A percentile compares a stretch with the other conserved stretches of the same genome.
Conservation (phyloP, 2,329 filamentous ascomycete species). For the Paraconiothyrium brasiliense region DNA sequence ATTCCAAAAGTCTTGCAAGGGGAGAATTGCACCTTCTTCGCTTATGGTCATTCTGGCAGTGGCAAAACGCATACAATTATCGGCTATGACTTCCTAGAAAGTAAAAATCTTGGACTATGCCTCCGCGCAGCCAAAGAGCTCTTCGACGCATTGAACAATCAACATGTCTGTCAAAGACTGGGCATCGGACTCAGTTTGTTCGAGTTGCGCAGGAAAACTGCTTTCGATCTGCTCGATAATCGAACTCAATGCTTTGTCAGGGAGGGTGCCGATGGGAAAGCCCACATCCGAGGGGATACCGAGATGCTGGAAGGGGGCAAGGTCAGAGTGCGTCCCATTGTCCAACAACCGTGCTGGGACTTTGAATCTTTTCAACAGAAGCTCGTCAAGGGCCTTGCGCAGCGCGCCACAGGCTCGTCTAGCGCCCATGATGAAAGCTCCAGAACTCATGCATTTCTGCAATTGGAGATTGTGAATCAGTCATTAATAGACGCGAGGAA, state of each 20-base stretch:
- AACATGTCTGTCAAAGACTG: background rate
- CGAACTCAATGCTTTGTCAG: conserved; percentile 53
- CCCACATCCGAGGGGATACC: conserved; percentile 55
- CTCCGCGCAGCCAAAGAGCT: conserved; percentile 48
- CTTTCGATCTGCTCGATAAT: conserved; percentile 55
- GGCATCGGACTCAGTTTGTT: background rate
- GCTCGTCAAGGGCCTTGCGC: conserved; percentile 41
- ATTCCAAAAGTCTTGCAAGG: conserved; percentile 48
- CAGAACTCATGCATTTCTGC: conserved; percentile 55
- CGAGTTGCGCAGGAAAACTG: conserved; percentile 37
- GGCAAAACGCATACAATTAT: conserved; percentile 56
- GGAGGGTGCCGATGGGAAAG: conserved; percentile 52
- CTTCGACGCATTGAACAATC: conserved; percentile 17
- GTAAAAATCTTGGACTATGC: conserved; percentile 49
- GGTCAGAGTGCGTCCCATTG: conserved; percentile 54
- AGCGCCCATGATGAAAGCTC: conserved; percentile 57
- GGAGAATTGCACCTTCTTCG: conserved; percentile 54
- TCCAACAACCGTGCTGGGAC: conserved; percentile 46
- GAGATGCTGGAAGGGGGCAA: conserved; percentile 53
- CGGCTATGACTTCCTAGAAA: conserved; percentile 53
- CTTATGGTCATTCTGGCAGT: conserved; percentile 55
- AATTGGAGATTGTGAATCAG: conserved; percentile 54
- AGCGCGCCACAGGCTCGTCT: conserved; percentile 50
- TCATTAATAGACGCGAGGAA: conserved; percentile 49
- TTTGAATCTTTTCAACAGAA: conserved; percentile 44